Evolutionary conservation across 768 basidiomycete genomes (phyloP).

Genomic region (Baorangia bicolor): DNA sequence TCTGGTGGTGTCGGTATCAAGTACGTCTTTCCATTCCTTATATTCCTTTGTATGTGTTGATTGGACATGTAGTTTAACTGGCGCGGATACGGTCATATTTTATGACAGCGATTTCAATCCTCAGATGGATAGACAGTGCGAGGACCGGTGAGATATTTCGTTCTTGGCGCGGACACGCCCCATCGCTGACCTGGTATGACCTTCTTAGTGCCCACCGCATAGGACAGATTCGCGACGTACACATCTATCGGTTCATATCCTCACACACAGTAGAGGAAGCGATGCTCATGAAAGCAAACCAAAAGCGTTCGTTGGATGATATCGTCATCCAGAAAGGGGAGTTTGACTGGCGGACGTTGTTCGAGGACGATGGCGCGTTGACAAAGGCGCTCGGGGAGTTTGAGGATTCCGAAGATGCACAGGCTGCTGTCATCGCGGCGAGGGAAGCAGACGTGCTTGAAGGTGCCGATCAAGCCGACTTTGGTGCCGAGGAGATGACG

Average conservation of each 20-base stretch:
- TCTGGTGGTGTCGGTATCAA: constrained; percentile 94
- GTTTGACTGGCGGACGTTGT: constrained; percentile 90
- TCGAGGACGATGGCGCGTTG: constrained; percentile 61
- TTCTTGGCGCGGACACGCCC: not conserved
- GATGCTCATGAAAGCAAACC: constrained; percentile 95
- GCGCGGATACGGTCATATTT: constrained; percentile 95
- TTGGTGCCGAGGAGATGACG: constrained; percentile 48
- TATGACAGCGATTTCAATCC: constrained; percentile 98
- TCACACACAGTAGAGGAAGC: constrained; percentile 92
- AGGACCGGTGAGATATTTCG: constrained; percentile 65
- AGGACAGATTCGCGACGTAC: constrained; percentile 93
- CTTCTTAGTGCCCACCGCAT: constrained; percentile 87
- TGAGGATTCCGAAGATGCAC: constrained; percentile 85
- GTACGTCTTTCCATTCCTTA: constrained; percentile 42
- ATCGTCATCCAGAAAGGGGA: constrained; percentile 92
- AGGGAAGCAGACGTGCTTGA: constrained; percentile 69
- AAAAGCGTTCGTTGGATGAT: constrained; percentile 88
- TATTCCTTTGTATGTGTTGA: constrained; percentile 17
- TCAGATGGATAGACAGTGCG: constrained; percentile 97
- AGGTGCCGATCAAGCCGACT: constrained; percentile 80
- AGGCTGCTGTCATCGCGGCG: constrained; percentile 76
- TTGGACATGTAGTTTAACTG: constrained; percentile 55
- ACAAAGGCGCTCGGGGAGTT: constrained; percentile 78
- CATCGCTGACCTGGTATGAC: not conserved
- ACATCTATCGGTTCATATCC: constrained; percentile 94